A percentile compares a stretch with the other conserved stretches of the same genome.
Evolutionary conservation across 2,329 filamentous ascomycete species (phyloP).

Genomic region (Aspergillus niger): DNA sequence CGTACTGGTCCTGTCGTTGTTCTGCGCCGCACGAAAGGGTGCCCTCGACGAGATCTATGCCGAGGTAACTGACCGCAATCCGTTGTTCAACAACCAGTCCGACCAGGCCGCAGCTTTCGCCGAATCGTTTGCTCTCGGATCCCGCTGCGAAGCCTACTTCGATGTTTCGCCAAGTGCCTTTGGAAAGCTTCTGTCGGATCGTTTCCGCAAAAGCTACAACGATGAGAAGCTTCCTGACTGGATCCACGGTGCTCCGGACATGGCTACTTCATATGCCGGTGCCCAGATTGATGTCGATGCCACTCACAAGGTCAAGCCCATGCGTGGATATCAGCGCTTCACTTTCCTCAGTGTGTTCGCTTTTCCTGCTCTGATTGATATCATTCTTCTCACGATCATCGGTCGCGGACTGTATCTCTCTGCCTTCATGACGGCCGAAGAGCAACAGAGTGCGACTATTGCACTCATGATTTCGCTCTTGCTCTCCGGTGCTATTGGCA

Average conservation of each 20-base stretch:
- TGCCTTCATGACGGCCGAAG: slow-evolving; percentile 54
- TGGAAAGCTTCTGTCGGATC: slow-evolving; percentile 46
- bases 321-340: slow-evolving; percentile 54
- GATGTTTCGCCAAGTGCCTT: slow-evolving; percentile 55
- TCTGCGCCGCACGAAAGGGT: slow-evolving; percentile 58
- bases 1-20: slow-evolving; percentile 59
- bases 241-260: slow-evolving; percentile 52
- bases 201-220: slow-evolving; percentile 49
- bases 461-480: slow-evolving; percentile 62
- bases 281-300: slow-evolving; percentile 57
- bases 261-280: slow-evolving; percentile 55
- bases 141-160: slow-evolving; percentile 64
- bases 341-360: slow-evolving; percentile 64
- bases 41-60: slow-evolving; percentile 65
- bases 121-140: slow-evolving; percentile 64
- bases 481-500: slow-evolving; percentile 62
- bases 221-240: slow-evolving; percentile 53
- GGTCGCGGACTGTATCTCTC: slow-evolving; percentile 65
- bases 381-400: slow-evolving; percentile 59
- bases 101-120: slow-evolving; percentile 67
- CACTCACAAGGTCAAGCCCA: slow-evolving; percentile 44
- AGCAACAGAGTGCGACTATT: slow-evolving; percentile 57
- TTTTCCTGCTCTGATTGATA: slow-evolving; percentile 63
- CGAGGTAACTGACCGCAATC: slow-evolving; percentile 64
- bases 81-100: slow-evolving; percentile 61